A percentile compares a stretch with the other conserved stretches of the same genome.
Evolutionary conservation across 306 rosid species (phyloP).

Genomic region (Cyclanthera cordifolia): DNA sequence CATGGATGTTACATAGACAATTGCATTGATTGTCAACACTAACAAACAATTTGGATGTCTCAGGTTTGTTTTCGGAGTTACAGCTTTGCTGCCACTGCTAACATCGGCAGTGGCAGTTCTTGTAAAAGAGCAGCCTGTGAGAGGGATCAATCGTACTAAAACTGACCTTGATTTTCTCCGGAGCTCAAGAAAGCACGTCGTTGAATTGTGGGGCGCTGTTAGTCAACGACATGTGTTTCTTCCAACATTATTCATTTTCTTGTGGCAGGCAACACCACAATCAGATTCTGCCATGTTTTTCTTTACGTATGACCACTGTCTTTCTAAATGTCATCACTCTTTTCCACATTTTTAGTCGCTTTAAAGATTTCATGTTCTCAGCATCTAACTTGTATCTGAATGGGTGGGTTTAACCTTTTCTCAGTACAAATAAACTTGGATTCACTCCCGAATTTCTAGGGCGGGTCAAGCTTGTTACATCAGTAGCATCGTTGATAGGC

Average conservation of each 20-base stretch:
- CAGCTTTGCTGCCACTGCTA: constrained; percentile 79
- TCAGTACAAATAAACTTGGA: constrained; percentile 89
- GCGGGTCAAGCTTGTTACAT: constrained; percentile 91
- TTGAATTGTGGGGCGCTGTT: constrained; percentile 71
- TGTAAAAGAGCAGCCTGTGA: constrained; percentile 65
- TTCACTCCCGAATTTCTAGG: constrained; percentile 91
- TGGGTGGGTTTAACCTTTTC: constrained; percentile 8
- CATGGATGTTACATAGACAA: constrained; percentile 12
- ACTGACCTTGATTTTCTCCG: constrained; percentile 36
- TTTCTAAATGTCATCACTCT: constrained; percentile 17
- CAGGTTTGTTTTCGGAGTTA: constrained; percentile 97
- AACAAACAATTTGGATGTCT: constrained; percentile 10
- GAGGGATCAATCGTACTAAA: constrained; percentile 34
- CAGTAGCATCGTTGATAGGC: constrained; percentile 81
- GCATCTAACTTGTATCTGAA: background rate
- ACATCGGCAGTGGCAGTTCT: constrained; percentile 93
- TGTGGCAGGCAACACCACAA: constrained; percentile 99
- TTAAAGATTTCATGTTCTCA: background rate
- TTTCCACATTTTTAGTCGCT: background rate
- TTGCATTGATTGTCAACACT: background rate
- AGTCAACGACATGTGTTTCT: constrained; percentile 67
- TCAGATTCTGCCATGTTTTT: constrained; percentile 97
- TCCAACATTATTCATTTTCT: constrained; percentile 82
- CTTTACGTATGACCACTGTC: constrained; percentile 59
- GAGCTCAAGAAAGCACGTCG: constrained; percentile 55